Evolutionary conservation across 805 yeast genomes (phyloP).

Genomic region (Jamesozyma rosinii): DNA sequence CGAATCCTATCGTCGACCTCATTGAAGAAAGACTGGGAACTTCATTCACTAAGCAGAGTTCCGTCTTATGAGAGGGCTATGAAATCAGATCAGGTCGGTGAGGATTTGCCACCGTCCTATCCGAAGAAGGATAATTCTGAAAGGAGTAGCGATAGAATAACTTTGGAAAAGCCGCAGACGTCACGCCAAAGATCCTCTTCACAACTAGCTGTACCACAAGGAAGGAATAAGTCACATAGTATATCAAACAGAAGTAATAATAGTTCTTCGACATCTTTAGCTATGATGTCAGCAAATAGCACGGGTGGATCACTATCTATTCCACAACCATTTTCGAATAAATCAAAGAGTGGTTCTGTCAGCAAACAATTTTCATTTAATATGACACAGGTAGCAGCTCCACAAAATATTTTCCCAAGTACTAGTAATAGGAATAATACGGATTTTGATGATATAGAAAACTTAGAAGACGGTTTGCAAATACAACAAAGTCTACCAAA

Average conservation of each 20-base stretch:
- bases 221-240: conserved; percentile 9
- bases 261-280: conserved; percentile 19
- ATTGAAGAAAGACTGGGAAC: conserved; percentile 33
- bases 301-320: conserved; percentile 9
- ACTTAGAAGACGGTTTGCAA: neutral
- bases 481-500: neutral
- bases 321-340: conserved; percentile 1
- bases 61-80: conserved; percentile 82
- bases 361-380: conserved; percentile 22
- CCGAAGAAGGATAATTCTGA: conserved; percentile 6
- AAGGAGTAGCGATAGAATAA: neutral
- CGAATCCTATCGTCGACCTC: conserved; percentile 23
- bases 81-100: conserved; percentile 38
- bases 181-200: conserved; percentile 23
- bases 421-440: neutral
- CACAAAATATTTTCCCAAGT: neutral
- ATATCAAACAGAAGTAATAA: conserved; percentile 20
- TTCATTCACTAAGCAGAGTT: conserved; percentile 49
- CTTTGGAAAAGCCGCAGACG: conserved; percentile 23
- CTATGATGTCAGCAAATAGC: conserved; percentile 10
- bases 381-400: conserved; percentile 10
- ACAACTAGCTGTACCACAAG: conserved; percentile 8
- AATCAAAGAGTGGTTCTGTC: conserved; percentile 13
- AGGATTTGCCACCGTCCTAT: conserved; percentile 65
- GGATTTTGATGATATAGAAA: neutral